Evolutionary conservation across 106 monocot genomes (phyloP).

Genomic region (Dioscorea zingiberensis): DNA sequence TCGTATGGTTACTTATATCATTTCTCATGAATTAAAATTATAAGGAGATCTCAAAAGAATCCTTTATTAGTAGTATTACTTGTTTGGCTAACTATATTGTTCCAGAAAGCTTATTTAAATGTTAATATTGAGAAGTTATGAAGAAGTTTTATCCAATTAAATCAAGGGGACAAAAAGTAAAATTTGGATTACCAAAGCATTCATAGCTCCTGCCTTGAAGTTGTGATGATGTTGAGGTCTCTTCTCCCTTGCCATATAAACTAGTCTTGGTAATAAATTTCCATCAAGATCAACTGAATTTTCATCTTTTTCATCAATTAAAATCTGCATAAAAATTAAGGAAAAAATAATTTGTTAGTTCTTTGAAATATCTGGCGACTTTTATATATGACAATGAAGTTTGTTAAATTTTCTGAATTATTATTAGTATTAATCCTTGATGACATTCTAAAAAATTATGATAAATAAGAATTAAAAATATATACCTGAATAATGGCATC

Average conservation of each 20-base stretch:
- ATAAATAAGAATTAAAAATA: background rate
- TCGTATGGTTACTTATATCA: no score
- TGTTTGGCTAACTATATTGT: no score
- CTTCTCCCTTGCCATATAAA: constrained; percentile 72
- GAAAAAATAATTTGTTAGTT: background rate
- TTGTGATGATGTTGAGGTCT: constrained; percentile 51
- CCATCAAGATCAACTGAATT: constrained; percentile 19
- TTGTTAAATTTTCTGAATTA: no score
- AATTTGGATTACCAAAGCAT: constrained; percentile 38
- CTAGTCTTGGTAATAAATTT: constrained; percentile 31
- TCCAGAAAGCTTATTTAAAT: no score
- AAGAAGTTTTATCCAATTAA: no score
- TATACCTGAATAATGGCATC: constrained; percentile 32
- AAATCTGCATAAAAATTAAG: constrained; percentile 21
- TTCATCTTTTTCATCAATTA: constrained; percentile 27
- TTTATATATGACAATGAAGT: no score
- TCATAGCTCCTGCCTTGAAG: constrained; percentile 84
- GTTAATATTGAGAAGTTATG: no score
- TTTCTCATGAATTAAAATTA: no score
- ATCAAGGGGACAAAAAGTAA: background rate
- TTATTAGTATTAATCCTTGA: no score
- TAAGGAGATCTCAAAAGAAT: no score
- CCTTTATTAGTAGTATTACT: no score
- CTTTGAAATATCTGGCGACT: background rate
- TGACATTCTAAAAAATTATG: no score